A percentile compares a stretch with the other conserved stretches of the same genome.
Conservation (phyloP, 2,329 filamentous ascomycete species). For the Trichoderma atroviride region DNA sequence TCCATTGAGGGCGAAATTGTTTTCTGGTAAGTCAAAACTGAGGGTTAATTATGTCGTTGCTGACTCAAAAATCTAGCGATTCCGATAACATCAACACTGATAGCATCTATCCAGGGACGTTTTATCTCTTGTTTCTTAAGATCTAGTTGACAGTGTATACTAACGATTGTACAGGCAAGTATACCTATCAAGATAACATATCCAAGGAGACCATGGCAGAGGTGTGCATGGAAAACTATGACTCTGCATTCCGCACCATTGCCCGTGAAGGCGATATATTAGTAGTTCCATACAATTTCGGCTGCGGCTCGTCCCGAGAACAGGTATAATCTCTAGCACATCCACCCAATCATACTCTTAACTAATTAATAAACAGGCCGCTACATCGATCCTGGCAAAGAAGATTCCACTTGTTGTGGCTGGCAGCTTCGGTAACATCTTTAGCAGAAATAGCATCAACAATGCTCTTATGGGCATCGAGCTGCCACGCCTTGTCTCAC, state of each 20-base stretch:
- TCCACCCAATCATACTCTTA: neutral
- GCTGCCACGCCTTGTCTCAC: conserved; percentile 65
- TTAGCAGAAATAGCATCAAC: conserved; percentile 75
- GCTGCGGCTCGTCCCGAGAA: conserved; percentile 78
- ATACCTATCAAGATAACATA: conserved; percentile 89
- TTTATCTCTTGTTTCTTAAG: neutral
- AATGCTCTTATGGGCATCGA: conserved; percentile 76
- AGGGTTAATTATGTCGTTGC: too few relatives aligned
- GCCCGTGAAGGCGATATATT: conserved; percentile 76
- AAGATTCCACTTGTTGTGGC: conserved; percentile 78
- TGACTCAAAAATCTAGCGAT: neutral
- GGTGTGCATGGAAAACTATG: conserved; percentile 95
- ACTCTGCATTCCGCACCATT: conserved; percentile 65
- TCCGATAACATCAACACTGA: conserved; percentile 83
- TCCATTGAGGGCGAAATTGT: conserved; percentile 83
- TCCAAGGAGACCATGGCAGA: conserved; percentile 77
- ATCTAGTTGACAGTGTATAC: neutral
- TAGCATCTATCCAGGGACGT: conserved; percentile 75
- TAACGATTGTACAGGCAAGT: conserved; percentile 56
- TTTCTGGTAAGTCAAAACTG: conserved; percentile 48
- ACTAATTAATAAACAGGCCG: conserved; percentile 58
- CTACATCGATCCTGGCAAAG: conserved; percentile 82
- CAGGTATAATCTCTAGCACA: conserved; percentile 18
- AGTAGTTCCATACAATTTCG: conserved; percentile 87
- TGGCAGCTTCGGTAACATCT: conserved; percentile 84